Base-by-base conservation (phyloP, 2,329 filamentous ascomycete species). In the Rosellinia necatrix region DNA sequence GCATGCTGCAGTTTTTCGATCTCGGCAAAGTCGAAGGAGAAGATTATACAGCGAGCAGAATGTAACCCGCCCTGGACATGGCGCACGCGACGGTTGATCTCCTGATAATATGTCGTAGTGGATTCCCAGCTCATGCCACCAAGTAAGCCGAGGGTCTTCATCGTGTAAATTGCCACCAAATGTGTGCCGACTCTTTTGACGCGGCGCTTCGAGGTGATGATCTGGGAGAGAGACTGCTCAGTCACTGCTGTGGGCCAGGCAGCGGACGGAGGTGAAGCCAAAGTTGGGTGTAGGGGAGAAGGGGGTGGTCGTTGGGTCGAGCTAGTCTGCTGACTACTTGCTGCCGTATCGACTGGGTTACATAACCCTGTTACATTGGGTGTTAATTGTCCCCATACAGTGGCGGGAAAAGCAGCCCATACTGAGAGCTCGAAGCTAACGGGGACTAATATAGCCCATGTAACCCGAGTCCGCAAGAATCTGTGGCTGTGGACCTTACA, bases 101-200 rank as follows among this genome's bases (percentile, higher is more conserved):
- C 49, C 32, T 62, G 49, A 53, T 63, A 63, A 51, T 63, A 62
- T 22, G 56, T 61, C 6, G 53, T 53, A 12, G 61, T 63, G 13
- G 61, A 61, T 35, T 61, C 58, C 56, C 56, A 63, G 46, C 58
- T 63, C 61, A 63, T 63, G 29, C 61, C 61, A 21, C 61, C 61
- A 6, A 63, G 42, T n/a, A 61, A 40, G 42, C 61, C 61, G 29
- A 60, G 35, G 12, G 55, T 60, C 55, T 58, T 60, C 58, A 55
- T 58, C 12, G 19, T 55, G 41, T 21, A 10, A 2, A 9, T 32
- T 21, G 12, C 19, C 21, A 25, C 30, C 9, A n/a, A n/a, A 43
- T 53, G 27, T 49, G 10, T 51, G 30, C 27, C 29, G 19, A n/a
- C 8, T 48, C 29, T 30, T 10, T 34, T n/a, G n/a, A n/a, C n/a